These are phyloP conservation scores for Aspergillus brasiliensis DNA, from an alignment of 2,329 filamentous ascomycete genomes.

Conservation along the genomic window DNA sequence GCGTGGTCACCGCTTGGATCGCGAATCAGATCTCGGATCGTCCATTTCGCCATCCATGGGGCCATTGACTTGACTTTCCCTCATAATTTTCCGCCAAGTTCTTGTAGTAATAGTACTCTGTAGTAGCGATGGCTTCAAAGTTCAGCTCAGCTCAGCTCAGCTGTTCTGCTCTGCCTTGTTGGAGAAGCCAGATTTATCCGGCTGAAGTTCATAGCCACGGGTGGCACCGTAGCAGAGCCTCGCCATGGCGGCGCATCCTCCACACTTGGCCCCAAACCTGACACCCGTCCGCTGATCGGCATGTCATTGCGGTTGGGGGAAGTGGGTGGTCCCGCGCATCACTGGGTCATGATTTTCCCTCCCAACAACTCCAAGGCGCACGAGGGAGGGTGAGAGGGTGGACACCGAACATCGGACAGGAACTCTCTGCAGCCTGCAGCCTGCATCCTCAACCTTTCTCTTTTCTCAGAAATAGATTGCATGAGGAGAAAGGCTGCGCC, in stretches of 20 bases:
- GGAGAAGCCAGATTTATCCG: neutral
- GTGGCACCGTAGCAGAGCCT: neutral
- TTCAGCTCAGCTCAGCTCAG: too few species aligned
- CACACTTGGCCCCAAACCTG: neutral
- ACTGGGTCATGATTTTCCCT: neutral
- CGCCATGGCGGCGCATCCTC: neutral
- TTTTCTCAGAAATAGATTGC: neutral
- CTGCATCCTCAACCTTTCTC: neutral
- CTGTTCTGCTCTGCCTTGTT: neutral
- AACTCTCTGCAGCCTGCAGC: neutral
- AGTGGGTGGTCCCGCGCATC: neutral
- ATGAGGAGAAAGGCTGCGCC: neutral
- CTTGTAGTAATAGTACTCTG: too few species aligned
- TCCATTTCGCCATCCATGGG: too few species aligned
- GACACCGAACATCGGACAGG: too few species aligned
- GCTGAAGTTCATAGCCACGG: neutral
- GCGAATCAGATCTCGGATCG: neutral
- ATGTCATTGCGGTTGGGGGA: neutral
- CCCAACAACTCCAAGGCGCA: neutral
- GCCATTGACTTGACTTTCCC: too few species aligned
- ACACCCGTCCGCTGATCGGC: neutral
- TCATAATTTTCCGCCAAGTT: too few species aligned
- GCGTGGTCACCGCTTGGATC: neutral
- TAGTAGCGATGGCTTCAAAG: too few species aligned
- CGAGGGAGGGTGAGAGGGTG: too few species aligned